Conservation (phyloP, 2,329 filamentous ascomycete species). For the Epichloe uncinata region DNA sequence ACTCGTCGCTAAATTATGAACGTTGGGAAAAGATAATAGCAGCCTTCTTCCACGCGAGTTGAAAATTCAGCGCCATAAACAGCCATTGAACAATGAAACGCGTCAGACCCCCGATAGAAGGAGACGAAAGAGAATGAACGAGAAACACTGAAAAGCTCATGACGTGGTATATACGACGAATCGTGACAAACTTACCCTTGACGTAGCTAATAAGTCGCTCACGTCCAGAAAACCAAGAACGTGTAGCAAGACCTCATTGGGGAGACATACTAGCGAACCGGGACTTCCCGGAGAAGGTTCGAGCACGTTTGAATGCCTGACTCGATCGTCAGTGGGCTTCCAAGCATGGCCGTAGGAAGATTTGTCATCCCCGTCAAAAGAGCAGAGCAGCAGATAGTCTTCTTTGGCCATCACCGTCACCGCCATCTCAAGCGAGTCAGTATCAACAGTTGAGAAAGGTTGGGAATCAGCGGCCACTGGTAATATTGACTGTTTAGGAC, state of each 20-base stretch:
- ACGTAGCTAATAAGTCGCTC: constrained; percentile 39
- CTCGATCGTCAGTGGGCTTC: background rate
- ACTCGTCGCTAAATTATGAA: background rate
- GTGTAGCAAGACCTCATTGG: constrained; percentile 43
- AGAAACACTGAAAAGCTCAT: background rate
- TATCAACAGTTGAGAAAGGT: background rate
- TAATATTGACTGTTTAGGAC: background rate
- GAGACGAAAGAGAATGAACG: background rate
- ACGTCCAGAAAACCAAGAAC: constrained; percentile 44
- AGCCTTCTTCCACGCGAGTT: background rate
- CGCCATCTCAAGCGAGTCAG: background rate
- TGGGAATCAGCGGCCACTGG: constrained; percentile 1
- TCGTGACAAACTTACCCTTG: constrained; percentile 33
- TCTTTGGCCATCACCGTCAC: background rate
- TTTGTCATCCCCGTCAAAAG: background rate
- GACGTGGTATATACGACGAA: background rate
- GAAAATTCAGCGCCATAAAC: background rate
- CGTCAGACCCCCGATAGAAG: no score
- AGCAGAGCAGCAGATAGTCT: background rate
- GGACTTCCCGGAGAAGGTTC: background rate
- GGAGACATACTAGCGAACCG: constrained; percentile 28
- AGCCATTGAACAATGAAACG: background rate
- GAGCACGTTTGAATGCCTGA: background rate
- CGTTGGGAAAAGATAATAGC: no score
- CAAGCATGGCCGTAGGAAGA: background rate